phyloP scores from a whole-genome alignment of 2,329 filamentous ascomycete species.

The Tolypocladium endophyticum region DNA sequence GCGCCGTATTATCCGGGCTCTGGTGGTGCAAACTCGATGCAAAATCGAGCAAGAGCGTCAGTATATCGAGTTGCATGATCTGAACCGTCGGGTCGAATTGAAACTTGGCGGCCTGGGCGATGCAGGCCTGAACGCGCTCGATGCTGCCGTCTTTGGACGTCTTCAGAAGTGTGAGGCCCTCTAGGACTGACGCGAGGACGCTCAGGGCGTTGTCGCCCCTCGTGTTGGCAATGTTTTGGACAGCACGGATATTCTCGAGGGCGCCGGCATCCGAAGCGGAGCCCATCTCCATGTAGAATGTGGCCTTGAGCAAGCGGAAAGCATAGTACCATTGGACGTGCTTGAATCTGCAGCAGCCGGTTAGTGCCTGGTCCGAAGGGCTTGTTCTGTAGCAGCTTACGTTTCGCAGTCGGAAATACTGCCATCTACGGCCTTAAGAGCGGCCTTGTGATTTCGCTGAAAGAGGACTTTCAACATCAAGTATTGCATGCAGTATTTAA shows the following conservation, averaged over 20 bases:
- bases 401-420: conserved; percentile 59
- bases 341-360: conserved; percentile 35
- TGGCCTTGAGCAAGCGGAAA: conserved; percentile 63
- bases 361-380: neutral
- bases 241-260: conserved; percentile 57
- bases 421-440: conserved; percentile 60
- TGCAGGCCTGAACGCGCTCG: conserved; percentile 61
- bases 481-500: conserved; percentile 72
- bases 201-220: conserved; percentile 54
- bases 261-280: conserved; percentile 51
- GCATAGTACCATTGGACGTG: conserved; percentile 67
- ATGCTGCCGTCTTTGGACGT: conserved; percentile 53
- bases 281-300: conserved; percentile 53
- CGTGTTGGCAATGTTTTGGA: conserved; percentile 47
- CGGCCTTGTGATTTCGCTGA: conserved; percentile 60
- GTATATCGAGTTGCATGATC: conserved; percentile 55
- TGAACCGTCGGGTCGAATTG: conserved; percentile 55
- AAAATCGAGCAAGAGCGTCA: conserved; percentile 60
- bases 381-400: conserved; percentile 25
- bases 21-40: conserved; percentile 58
- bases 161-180: conserved; percentile 59
- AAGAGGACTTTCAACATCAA: conserved; percentile 60
- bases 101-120: conserved; percentile 62
- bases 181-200: conserved; percentile 54
- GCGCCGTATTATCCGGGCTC: conserved; percentile 40